Conservation (phyloP, 2,329 filamentous ascomycete genomes). For the Cordyceps cicadae region DNA sequence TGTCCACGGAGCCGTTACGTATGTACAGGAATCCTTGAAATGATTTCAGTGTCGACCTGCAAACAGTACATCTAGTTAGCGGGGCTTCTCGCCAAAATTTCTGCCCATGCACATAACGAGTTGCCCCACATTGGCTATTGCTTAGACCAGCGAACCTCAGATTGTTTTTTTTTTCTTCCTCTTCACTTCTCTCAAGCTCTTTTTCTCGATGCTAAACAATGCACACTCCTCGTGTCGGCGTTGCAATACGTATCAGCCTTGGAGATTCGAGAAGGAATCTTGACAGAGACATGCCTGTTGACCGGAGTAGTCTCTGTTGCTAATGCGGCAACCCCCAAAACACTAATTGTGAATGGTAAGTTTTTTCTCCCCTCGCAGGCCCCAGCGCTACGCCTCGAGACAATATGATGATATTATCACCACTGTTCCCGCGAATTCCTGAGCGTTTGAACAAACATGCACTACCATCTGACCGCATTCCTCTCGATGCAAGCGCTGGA, state of each 20-base stretch:
- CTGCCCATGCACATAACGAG: slow-evolving; percentile 12
- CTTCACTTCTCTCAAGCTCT: slow-evolving; percentile 7
- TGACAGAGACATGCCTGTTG: not conserved
- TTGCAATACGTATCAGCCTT: not conserved
- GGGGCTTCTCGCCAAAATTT: slow-evolving; percentile 16
- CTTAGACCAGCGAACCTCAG: slow-evolving; percentile 16
- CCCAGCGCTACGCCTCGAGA: slow-evolving; percentile 5
- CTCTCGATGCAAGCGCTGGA: slow-evolving; percentile 5
- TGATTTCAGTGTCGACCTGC: not conserved
- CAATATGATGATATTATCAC: slow-evolving; percentile 46
- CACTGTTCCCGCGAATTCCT: slow-evolving; percentile 54
- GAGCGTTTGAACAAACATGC: slow-evolving; percentile 63
- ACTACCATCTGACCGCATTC: slow-evolving; percentile 59
- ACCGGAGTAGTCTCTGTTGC: not conserved
- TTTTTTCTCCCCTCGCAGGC: slow-evolving; percentile 9
- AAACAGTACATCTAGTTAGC: slow-evolving; percentile 9
- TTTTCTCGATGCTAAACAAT: not conserved
- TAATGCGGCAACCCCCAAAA: not conserved
- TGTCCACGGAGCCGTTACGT: not conserved
- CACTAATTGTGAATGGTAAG: not conserved
- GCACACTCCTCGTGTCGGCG: not conserved
- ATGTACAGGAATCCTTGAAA: not conserved
- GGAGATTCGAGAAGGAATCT: not conserved
- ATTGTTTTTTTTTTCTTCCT: slow-evolving; percentile 11
- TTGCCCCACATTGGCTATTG: slow-evolving; percentile 12